Evolutionary conservation across 73 alveolate species (phyloP).

Genomic region (Paramecium sonneborni): DNA sequence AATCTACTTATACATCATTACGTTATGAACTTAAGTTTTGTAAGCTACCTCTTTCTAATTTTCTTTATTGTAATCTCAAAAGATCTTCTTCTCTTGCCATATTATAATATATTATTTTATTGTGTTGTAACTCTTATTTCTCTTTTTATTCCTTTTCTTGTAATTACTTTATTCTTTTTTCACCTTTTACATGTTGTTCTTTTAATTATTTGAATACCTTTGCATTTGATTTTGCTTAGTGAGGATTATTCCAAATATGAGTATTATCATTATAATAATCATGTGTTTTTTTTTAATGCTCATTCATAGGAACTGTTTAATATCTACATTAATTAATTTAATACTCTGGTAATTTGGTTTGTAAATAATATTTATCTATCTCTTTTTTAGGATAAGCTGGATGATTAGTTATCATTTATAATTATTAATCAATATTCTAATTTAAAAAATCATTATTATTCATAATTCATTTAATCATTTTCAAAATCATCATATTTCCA

Average conservation of each 20-base stretch:
- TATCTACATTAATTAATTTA: neutral
- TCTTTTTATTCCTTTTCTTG: constrained; percentile 2
- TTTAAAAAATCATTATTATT: neutral
- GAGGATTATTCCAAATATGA: constrained; percentile 51
- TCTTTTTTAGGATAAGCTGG: constrained; percentile 37
- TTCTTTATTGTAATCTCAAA: neutral
- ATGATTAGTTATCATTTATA: constrained; percentile 33
- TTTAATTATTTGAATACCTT: neutral
- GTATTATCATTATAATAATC: constrained; percentile 50
- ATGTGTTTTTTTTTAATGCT: constrained; percentile 3
- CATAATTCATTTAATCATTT: neutral
- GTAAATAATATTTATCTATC: constrained; percentile 21
- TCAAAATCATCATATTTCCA: neutral
- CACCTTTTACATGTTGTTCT: neutral
- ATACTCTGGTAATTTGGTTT: constrained; percentile 43
- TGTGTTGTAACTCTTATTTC: neutral
- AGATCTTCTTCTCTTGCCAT: constrained; percentile 31
- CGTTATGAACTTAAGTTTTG: neutral
- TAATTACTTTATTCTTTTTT: neutral
- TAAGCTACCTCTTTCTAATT: constrained; percentile 37
- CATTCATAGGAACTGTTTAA: constrained; percentile 37
- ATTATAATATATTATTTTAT: neutral
- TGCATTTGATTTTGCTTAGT: constrained; percentile 37
- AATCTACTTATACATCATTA: neutral
- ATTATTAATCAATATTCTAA: neutral